A percentile compares a stretch with the other conserved stretches of the same genome.
Conservation (phyloP, 2,329 filamentous ascomycete species). For the Pyricularia grisea region DNA sequence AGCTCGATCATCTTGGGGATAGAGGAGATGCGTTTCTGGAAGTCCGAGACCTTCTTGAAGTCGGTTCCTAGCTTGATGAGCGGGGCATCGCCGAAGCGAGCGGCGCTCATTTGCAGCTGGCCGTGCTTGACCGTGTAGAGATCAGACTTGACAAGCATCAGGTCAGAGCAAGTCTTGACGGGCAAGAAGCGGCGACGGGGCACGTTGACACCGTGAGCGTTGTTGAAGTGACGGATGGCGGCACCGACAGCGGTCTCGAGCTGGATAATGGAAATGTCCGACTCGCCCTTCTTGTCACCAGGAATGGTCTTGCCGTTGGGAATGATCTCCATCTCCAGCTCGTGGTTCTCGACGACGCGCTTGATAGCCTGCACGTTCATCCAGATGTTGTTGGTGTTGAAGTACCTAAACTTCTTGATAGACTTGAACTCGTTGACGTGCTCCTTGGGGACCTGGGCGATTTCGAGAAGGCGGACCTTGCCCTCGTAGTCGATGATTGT, state of each 20-base stretch:
- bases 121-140: constrained; percentile 98
- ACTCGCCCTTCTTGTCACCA: constrained; percentile 99
- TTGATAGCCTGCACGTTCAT: constrained; percentile 96
- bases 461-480: constrained; percentile 91
- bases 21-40: constrained; percentile 77
- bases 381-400: constrained; percentile 99
- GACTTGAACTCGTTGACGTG: constrained; percentile 99
- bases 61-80: constrained; percentile 98
- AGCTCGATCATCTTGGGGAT: constrained; percentile 89
- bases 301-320: constrained; percentile 98
- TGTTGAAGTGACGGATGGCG: constrained; percentile 97
- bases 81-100: constrained; percentile 90
- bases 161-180: constrained; percentile 98
- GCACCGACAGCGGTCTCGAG: constrained; percentile 98
- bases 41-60: constrained; percentile 99
- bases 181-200: constrained; percentile 96
- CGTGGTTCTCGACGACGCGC: constrained; percentile 96
- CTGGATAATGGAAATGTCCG: constrained; percentile 93
- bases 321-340: constrained; percentile 99
- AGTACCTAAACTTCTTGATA: constrained; percentile 99
- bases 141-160: constrained; percentile 99
- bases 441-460: constrained; percentile 98
- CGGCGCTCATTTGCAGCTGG: constrained; percentile 92
- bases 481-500: constrained; percentile 99
- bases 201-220: constrained; percentile 98